phyloP scores from a whole-genome alignment of 2,329 filamentous ascomycete genomes.

The Ilyonectria sp. region DNA sequence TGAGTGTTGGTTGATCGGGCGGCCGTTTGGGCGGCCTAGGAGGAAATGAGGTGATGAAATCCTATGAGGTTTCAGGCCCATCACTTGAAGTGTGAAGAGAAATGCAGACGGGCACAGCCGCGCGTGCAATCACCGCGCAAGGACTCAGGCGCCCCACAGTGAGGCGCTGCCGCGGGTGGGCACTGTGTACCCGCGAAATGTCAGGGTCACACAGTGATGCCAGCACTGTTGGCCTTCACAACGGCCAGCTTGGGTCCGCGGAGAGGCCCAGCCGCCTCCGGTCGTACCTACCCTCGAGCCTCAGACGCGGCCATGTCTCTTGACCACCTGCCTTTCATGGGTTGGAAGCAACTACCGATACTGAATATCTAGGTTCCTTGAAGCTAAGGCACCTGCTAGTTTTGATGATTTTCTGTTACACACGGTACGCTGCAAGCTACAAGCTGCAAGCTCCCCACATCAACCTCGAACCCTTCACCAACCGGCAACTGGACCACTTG shows the following conservation, averaged over 20 bases:
- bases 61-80: conserved; percentile 36
- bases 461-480: not conserved
- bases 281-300: conserved; percentile 5
- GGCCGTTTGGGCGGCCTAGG: conserved; percentile 24
- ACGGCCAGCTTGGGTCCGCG: conserved; percentile 17
- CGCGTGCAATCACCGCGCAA: conserved; percentile 41
- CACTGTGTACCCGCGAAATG: conserved; percentile 36
- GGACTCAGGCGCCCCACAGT: conserved; percentile 40
- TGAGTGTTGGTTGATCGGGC: conserved; percentile 32
- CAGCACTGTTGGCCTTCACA: conserved; percentile 20
- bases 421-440: conserved; percentile 1
- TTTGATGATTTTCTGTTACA: not conserved
- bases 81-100: conserved; percentile 38
- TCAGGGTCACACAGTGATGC: conserved; percentile 32
- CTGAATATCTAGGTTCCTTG: conserved; percentile 4
- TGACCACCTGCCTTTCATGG: conserved; percentile 1
- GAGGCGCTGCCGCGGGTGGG: conserved; percentile 20
- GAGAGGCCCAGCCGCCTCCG: conserved; percentile 9
- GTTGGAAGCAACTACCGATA: conserved; percentile 10
- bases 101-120: conserved; percentile 44
- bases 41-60: conserved; percentile 32
- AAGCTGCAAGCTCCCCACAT: conserved; percentile 12
- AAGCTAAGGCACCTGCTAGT: conserved; percentile 12
- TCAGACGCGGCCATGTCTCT: conserved; percentile 5
- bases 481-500: not conserved